Conservation (phyloP, 139 green algal species). For the Chlamydomonas incerta region DNA sequence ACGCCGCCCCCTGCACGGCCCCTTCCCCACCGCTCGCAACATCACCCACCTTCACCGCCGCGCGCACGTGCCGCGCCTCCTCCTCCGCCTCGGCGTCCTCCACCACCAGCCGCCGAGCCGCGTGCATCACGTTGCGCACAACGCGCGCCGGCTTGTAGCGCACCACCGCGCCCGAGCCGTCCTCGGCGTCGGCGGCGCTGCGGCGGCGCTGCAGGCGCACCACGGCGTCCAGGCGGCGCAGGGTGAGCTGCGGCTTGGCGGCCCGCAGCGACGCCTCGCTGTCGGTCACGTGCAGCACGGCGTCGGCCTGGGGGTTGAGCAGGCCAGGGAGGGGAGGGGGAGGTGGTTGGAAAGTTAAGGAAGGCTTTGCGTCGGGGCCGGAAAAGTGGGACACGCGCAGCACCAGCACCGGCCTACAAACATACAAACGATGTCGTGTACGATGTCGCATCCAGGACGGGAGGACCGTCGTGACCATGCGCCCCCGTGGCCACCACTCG, state of each 20-base stretch:
- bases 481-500: no score
- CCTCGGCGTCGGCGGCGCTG: neutral
- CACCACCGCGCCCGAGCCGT: neutral
- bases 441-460: no score
- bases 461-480: no score
- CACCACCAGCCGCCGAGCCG: neutral
- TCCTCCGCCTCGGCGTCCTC: slow-evolving; percentile 2
- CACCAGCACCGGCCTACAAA: no score
- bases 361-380: no score
- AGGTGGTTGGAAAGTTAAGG: no score
- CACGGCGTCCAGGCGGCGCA: neutral
- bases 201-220: slow-evolving; percentile 16
- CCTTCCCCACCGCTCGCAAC: no score
- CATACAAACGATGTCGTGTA: no score
- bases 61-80: neutral
- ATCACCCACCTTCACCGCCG: neutral
- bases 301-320: neutral
- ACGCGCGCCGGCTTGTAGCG: slow-evolving; percentile 11
- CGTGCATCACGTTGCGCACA: slow-evolving; percentile 15
- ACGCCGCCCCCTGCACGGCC: neutral
- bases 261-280: neutral
- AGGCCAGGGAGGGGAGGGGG: neutral
- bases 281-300: slow-evolving; percentile 12
- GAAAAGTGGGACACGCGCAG: no score
- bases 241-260: slow-evolving; percentile 3